These are phyloP conservation scores for Clavispora santaluciae DNA, from an alignment of 805 yeast species.

Conservation along the genomic window DNA sequence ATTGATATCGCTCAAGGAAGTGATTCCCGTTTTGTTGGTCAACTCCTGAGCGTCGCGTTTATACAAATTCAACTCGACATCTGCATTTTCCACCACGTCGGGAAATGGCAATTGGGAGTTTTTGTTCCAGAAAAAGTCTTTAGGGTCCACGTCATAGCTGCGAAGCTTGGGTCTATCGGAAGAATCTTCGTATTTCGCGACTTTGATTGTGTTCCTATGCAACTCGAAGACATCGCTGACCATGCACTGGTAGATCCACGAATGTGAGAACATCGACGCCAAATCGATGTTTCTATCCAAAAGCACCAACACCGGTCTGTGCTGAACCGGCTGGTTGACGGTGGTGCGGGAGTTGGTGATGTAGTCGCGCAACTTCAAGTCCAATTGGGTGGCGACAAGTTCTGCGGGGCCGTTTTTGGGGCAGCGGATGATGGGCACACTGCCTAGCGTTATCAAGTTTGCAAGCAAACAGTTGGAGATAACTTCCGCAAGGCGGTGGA, in stretches of 20 bases:
- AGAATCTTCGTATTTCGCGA: constrained; percentile 34
- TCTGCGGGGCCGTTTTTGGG: constrained; percentile 95
- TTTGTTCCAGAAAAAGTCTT: constrained; percentile 85
- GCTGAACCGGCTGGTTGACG: constrained; percentile 27
- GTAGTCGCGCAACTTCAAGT: constrained; percentile 78
- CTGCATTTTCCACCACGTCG: constrained; percentile 97
- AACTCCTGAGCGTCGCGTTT: constrained; percentile 85
- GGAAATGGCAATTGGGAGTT: constrained; percentile 92
- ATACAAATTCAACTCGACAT: constrained; percentile 71
- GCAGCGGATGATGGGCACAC: constrained; percentile 86
- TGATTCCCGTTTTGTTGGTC: constrained; percentile 68
- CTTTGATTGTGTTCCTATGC: constrained; percentile 74
- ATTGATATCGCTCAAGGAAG: constrained; percentile 71
- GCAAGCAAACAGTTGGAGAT: constrained; percentile 81
- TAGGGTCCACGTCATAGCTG: constrained; percentile 83
- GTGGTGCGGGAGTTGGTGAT: constrained; percentile 57
- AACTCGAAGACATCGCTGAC: constrained; percentile 87
- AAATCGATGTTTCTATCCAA: constrained; percentile 88
- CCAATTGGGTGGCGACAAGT: constrained; percentile 82
- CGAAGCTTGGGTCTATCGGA: constrained; percentile 36
- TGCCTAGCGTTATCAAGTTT: constrained; percentile 67
- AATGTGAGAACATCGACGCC: constrained; percentile 91
- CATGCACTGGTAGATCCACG: constrained; percentile 97
- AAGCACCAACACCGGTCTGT: constrained; percentile 72
- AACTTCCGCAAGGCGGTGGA: constrained; percentile 60